phyloP scores from a whole-genome alignment of 75 land plant genomes.

The Ceratopteris richardii region DNA sequence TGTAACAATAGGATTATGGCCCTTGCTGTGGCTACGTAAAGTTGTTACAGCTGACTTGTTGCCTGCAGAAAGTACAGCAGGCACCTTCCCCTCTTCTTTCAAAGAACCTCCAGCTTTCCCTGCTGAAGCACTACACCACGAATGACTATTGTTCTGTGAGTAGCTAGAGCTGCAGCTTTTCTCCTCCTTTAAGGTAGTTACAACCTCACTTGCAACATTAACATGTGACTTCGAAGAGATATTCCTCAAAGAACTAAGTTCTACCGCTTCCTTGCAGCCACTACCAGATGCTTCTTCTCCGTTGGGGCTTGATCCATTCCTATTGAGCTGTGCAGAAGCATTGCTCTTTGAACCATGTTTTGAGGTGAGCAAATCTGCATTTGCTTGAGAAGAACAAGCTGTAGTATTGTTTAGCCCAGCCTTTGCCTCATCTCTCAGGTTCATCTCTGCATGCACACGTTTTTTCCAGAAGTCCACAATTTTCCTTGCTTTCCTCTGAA shows the following conservation, averaged over 20 bases:
- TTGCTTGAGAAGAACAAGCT: slow-evolving; percentile 38
- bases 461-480: slow-evolving; percentile 95
- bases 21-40: slow-evolving; percentile 9
- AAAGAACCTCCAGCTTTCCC: slow-evolving; percentile 39
- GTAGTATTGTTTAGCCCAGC: slow-evolving; percentile 45
- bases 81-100: slow-evolving; percentile 74
- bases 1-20: slow-evolving; percentile 1
- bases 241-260: slow-evolving; percentile 18
- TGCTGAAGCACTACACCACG: slow-evolving; percentile 72
- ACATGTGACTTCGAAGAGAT: slow-evolving; percentile 14
- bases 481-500: slow-evolving; percentile 89
- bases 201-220: slow-evolving; percentile 26
- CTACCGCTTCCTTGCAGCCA: no score
- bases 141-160: slow-evolving; percentile 73
- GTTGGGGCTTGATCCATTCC: slow-evolving; percentile 29
- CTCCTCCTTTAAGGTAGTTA: slow-evolving; percentile 48
- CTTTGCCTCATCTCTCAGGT: slow-evolving; percentile 56
- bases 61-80: slow-evolving; percentile 43
- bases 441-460: slow-evolving; percentile 66
- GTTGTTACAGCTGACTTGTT: slow-evolving; percentile 19
- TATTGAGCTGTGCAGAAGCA: slow-evolving; percentile 28
- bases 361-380: slow-evolving; percentile 28
- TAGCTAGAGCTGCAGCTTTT: slow-evolving; percentile 90
- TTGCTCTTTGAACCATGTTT: slow-evolving; percentile 25
- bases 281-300: slow-evolving; percentile 9